These are phyloP conservation scores for Diaporthe vexans DNA, from an alignment of 2,329 filamentous ascomycete genomes.

Conservation along the genomic window DNA sequence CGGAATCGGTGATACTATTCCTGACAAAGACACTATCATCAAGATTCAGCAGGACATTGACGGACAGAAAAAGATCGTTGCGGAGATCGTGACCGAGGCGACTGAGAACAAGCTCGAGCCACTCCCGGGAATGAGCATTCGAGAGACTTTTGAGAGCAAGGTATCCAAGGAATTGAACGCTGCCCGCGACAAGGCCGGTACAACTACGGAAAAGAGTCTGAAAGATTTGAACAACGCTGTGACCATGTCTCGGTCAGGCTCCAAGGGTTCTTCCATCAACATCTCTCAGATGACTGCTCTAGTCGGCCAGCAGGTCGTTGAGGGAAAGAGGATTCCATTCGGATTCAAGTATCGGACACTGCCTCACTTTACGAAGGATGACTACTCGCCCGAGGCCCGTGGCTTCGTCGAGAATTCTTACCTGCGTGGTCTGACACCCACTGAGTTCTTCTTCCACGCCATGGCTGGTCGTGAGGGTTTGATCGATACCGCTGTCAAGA, in stretches of 20 bases:
- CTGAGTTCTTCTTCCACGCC: conserved; percentile 99
- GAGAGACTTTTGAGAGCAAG: conserved; percentile 98
- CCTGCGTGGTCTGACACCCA: conserved; percentile 91
- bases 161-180: conserved; percentile 95
- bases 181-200: conserved; percentile 96
- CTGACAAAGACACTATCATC: conserved; percentile 85
- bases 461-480: conserved; percentile 99
- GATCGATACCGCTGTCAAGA: conserved; percentile 99
- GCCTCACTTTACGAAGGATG: conserved; percentile 98
- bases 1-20: conserved; percentile 97
- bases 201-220: conserved; percentile 88
- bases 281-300: conserved; percentile 99
- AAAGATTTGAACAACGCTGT: conserved; percentile 98
- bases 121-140: conserved; percentile 97
- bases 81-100: conserved; percentile 80
- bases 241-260: conserved; percentile 95
- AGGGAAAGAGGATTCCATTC: conserved; percentile 98
- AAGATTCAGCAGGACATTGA: conserved; percentile 88
- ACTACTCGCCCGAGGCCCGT: conserved; percentile 96
- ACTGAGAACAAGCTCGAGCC: conserved; percentile 91
- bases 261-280: conserved; percentile 99
- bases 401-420: conserved; percentile 99
- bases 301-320: conserved; percentile 97
- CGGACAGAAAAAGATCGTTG: conserved; percentile 85
- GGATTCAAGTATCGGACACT: conserved; percentile 98